Evolutionary conservation across 164 flowering plant genomes (phyloP).

Genomic region (Hamamelis virginiana): DNA sequence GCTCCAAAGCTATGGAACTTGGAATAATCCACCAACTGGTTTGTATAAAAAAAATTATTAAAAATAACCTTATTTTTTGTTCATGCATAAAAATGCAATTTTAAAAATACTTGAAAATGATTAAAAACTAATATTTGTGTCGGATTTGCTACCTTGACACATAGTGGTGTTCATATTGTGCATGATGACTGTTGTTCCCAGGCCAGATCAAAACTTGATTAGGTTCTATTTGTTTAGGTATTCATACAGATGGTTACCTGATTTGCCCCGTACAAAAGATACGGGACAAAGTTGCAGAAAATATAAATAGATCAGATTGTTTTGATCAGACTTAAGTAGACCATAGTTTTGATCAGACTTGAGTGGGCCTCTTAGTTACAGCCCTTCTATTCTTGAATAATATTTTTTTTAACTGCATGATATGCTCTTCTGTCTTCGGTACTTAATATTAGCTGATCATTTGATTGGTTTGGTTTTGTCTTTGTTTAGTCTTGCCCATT

Average conservation of each 20-base stretch:
- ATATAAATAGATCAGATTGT: not conserved
- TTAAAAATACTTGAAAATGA: not conserved
- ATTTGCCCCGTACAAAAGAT: no score
- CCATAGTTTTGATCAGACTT: not conserved
- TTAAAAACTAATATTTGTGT: not conserved
- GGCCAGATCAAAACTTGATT: no score
- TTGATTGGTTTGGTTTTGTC: constrained; percentile 10
- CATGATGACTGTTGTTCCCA: no score
- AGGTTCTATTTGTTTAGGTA: no score
- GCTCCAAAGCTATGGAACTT: not conserved
- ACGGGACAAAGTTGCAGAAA: not conserved
- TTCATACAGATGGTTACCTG: no score
- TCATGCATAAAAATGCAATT: no score
- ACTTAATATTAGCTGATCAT: not conserved
- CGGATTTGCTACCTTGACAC: not conserved
- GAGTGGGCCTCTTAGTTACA: not conserved
- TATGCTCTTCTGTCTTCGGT: not conserved
- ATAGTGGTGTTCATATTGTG: not conserved
- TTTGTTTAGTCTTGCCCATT: constrained; percentile 80
- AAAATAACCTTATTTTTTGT: no score
- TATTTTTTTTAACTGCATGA: not conserved
- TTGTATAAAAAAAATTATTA: no score
- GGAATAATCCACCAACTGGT: no score
- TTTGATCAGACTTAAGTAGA: not conserved
- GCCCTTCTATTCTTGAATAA: not conserved